phyloP scores from a whole-genome alignment of 176 grass and related monocot species.

The Elymus sibiricus region DNA sequence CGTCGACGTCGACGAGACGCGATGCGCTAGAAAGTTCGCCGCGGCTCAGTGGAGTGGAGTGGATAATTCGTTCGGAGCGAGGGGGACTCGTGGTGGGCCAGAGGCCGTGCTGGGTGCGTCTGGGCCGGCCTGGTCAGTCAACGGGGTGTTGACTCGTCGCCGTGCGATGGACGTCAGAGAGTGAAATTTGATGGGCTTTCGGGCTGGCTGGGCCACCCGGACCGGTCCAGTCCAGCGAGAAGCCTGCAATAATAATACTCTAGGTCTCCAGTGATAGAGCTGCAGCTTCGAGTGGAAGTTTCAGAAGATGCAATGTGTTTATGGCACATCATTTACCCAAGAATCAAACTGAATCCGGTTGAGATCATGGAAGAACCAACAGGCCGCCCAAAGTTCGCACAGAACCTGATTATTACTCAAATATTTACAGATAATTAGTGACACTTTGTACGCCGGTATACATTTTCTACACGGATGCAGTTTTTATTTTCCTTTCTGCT shows the following conservation, averaged over 20 bases:
- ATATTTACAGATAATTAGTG: too few relatives aligned
- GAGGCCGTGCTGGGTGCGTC: background rate
- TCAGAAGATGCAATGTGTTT: too few relatives aligned
- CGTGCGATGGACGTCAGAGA: background rate
- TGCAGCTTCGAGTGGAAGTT: background rate
- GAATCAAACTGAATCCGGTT: too few relatives aligned
- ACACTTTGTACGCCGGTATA: too few relatives aligned
- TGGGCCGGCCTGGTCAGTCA: slow-evolving; percentile 8
- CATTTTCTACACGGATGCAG: too few relatives aligned
- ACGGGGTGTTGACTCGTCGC: background rate
- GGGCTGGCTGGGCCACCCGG: background rate
- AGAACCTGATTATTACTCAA: too few relatives aligned
- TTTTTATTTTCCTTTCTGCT: too few relatives aligned
- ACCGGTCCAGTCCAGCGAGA: background rate
- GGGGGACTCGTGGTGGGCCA: background rate
- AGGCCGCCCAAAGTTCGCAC: too few relatives aligned
- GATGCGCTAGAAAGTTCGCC: slow-evolving; percentile 56
- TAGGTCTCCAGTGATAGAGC: too few relatives aligned
- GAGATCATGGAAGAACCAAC: too few relatives aligned
- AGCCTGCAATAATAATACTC: too few relatives aligned
- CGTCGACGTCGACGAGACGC: slow-evolving; percentile 38
- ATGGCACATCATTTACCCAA: too few relatives aligned
- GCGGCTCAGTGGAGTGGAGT: background rate
- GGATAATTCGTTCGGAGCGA: background rate
- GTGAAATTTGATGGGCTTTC: background rate